Percentiles rank a stretch among this genome's conserved stretches.
Evolutionary conservation across 805 yeast species (phyloP).

Genomic region (Starmerella sirachaensis): DNA sequence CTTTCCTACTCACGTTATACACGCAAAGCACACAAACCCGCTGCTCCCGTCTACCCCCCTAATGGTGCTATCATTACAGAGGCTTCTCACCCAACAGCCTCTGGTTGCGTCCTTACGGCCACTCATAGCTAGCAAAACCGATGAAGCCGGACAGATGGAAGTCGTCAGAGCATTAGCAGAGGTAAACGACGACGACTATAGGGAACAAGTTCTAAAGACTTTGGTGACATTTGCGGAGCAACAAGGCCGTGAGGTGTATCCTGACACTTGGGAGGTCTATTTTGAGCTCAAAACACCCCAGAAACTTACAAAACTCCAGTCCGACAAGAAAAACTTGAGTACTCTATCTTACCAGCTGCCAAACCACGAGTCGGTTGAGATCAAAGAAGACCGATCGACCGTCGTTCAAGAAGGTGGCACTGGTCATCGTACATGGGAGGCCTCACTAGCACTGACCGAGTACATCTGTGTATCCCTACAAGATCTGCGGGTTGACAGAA

Average conservation of each 20-base stretch:
- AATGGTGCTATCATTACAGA: no score
- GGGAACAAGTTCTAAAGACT: conserved; percentile 6
- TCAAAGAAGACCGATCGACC: conserved; percentile 11
- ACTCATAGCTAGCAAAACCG: no score
- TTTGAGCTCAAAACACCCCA: conserved; percentile 11
- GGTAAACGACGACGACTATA: conserved; percentile 4
- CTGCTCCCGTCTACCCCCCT: no score
- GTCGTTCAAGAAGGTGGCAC: conserved; percentile 15
- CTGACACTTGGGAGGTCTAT: conserved; percentile 18
- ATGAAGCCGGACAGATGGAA: no score
- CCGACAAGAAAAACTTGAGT: background rate
- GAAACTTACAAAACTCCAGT: background rate
- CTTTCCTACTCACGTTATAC: no score
- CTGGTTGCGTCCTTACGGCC: no score
- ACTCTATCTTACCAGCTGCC: conserved; percentile 8
- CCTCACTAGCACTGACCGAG: conserved; percentile 16
- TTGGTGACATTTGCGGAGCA: conserved; percentile 7
- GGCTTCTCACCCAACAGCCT: no score
- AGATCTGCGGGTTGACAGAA: background rate
- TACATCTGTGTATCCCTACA: conserved; percentile 2
- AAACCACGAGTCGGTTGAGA: conserved; percentile 1
- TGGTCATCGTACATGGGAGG: conserved; percentile 21
- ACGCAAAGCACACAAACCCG: no score
- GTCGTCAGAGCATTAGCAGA: no score
- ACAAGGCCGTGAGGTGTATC: conserved; percentile 3